phyloP scores from a whole-genome alignment of 345 rosid genomes.

The Melaleuca quinquenervia region DNA sequence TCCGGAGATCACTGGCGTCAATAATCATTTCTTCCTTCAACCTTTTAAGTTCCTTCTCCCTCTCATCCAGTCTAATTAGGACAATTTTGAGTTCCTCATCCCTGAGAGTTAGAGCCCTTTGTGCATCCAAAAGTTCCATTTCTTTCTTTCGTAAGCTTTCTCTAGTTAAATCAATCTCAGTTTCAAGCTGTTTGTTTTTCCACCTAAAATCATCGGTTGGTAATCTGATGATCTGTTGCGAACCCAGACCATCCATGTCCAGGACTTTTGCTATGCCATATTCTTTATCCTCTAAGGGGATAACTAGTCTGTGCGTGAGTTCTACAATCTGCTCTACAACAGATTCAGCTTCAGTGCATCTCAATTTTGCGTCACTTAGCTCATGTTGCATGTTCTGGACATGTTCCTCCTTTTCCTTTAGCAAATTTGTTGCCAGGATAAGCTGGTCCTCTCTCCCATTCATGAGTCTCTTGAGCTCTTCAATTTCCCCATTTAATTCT shows the following conservation, averaged over 20 bases:
- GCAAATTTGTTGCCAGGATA: constrained; percentile 32
- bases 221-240: constrained; percentile 19
- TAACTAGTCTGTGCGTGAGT: constrained; percentile 43
- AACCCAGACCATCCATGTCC: constrained; percentile 5
- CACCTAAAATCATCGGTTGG: constrained; percentile 21
- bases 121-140: constrained; percentile 50
- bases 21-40: constrained; percentile 47
- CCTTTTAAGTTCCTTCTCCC: constrained; percentile 39
- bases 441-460: constrained; percentile 51
- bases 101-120: constrained; percentile 48
- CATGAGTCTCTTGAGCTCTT: constrained; percentile 46
- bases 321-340: constrained; percentile 52
- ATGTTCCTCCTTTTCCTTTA: constrained; percentile 65
- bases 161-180: constrained; percentile 45
- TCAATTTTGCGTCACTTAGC: constrained; percentile 35
- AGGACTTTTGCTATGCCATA: constrained; percentile 4
- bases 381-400: constrained; percentile 42
- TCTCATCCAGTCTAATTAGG: constrained; percentile 31
- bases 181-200: constrained; percentile 48
- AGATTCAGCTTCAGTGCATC: constrained; percentile 57
- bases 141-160: constrained; percentile 57
- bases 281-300: constrained; percentile 27
- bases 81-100: constrained; percentile 51
- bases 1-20: constrained; percentile 54
- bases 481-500: constrained; percentile 48